Evolutionary conservation across 2,329 filamentous ascomycete species (phyloP), one percentile per base, ranked within the genome.

Genomic region (Decorospora gaudefroyi): DNA sequence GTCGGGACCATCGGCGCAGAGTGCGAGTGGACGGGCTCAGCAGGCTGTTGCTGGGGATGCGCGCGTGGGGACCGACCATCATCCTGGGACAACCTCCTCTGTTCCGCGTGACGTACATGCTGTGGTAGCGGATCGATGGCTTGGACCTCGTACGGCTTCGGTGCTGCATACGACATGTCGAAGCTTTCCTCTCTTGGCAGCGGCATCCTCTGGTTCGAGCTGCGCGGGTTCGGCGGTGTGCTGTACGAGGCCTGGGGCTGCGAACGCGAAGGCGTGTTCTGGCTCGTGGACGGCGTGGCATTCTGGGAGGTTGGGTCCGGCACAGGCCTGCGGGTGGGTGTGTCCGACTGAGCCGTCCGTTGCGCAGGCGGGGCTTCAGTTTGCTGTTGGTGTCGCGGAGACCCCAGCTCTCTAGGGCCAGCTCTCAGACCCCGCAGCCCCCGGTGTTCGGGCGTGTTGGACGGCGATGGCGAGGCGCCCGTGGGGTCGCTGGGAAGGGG

Each of bases 401-500:
- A 69, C 21, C 63, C 62, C 38, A 70, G 57, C 26, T 62, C 61
- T 30, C 69, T 62, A 7, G 69, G 66, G 0, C 67, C 67, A 21
- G 65, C 52, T 15, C 67, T 56, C n/a, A 58, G 32, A 6, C 61
- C 61, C 12, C 59, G 54, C 31, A 68, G 46, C 2, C 62, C 61
- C 13, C 65, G 64, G 27, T 59, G 59, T 27, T 69, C 66, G 18
- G 64, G 60, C 4, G 62, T 63, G 34, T 42, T 51, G 31, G 59
- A 27, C 13, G 62, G 63, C 51, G 61, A 70, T 43, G 59, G 65
- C 57, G 80, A 78, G 48, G 62, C 22, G 62, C 66, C 75, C 21
- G 87, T 80, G 10, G 90, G 89, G 65, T 93, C 88, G 1, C 83
- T 85, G 0, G 92, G 91, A 26, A 96, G 74, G 13, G 92, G 92